Conservation (phyloP, 2,329 filamentous ascomycete genomes). For the Colletotrichum godetiae region DNA sequence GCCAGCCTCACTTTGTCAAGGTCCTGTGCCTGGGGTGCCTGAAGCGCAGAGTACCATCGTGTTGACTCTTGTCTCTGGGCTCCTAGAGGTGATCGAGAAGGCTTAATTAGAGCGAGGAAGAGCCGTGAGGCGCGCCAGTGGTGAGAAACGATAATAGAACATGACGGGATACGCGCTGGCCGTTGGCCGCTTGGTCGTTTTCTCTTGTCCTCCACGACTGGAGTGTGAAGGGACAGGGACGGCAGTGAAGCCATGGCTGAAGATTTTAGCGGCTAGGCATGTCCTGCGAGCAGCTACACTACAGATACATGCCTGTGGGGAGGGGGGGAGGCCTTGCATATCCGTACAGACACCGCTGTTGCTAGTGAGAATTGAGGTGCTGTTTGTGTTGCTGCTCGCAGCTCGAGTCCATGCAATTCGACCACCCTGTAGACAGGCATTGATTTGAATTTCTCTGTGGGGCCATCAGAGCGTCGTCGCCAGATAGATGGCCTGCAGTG, state of each 20-base stretch:
- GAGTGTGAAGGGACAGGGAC: neutral
- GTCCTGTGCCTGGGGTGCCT: conserved; percentile 26
- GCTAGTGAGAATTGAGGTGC: neutral
- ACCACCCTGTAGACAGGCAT: conserved; percentile 31
- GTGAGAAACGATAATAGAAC: neutral
- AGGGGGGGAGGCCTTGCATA: conserved; percentile 4
- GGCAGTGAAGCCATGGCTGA: conserved; percentile 3
- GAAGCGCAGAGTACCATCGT: conserved; percentile 22
- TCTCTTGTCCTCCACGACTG: neutral
- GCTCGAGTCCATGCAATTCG: conserved; percentile 22
- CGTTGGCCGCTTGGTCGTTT: conserved; percentile 4
- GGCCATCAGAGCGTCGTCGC: conserved; percentile 20
- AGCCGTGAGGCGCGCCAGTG: conserved; percentile 42
- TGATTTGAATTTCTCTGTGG: conserved; percentile 34
- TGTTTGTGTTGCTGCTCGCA: conserved; percentile 6
- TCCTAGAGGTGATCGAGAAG: neutral
- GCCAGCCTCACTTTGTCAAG: conserved; percentile 34
- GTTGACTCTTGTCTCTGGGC: conserved; percentile 15
- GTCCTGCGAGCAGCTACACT: neutral
- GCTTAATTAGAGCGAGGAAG: conserved; percentile 46
- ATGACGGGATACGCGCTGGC: neutral
- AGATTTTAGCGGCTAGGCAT: conserved; percentile 25
- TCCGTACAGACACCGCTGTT: neutral
- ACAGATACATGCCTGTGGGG: neutral
- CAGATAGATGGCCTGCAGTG: conserved; percentile 26